Percentiles rank a stretch among this genome's conserved stretches.
Evolutionary conservation across 2,329 filamentous ascomycete genomes (phyloP).

Genomic region (Colletotrichum horii): DNA sequence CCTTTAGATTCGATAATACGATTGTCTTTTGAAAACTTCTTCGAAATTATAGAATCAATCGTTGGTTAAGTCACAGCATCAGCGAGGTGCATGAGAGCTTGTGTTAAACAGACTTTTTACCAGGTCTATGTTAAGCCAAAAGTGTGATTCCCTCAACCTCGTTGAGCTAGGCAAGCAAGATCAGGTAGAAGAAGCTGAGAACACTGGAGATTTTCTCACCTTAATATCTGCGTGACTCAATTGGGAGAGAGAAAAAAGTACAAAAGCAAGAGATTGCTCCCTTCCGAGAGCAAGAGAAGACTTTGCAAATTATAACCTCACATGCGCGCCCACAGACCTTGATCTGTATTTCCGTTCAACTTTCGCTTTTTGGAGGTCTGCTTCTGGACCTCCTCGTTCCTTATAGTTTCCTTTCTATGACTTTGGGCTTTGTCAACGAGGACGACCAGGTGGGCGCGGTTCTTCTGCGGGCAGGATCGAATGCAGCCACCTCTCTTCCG

Average conservation of each 20-base stretch:
- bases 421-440: background rate
- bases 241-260: background rate
- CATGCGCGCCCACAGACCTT: background rate
- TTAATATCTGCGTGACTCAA: background rate
- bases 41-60: background rate
- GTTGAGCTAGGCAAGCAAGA: background rate
- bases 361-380: background rate
- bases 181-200: background rate
- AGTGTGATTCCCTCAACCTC: background rate
- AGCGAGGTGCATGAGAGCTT: background rate
- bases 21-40: background rate
- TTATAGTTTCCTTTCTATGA: too few relatives aligned
- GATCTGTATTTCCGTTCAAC: background rate
- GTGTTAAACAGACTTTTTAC: background rate
- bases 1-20: background rate
- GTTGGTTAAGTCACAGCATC: too few relatives aligned
- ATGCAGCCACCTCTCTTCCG: background rate
- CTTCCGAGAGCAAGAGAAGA: background rate
- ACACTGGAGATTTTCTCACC: too few relatives aligned
- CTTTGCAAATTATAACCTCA: background rate
- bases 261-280: background rate
- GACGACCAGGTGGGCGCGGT: fast-evolving
- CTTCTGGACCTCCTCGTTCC: background rate
- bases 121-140: background rate
- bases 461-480: background rate